Evolutionary conservation across 139 green algal species (phyloP).

Genomic region (Marvania coccoides): DNA sequence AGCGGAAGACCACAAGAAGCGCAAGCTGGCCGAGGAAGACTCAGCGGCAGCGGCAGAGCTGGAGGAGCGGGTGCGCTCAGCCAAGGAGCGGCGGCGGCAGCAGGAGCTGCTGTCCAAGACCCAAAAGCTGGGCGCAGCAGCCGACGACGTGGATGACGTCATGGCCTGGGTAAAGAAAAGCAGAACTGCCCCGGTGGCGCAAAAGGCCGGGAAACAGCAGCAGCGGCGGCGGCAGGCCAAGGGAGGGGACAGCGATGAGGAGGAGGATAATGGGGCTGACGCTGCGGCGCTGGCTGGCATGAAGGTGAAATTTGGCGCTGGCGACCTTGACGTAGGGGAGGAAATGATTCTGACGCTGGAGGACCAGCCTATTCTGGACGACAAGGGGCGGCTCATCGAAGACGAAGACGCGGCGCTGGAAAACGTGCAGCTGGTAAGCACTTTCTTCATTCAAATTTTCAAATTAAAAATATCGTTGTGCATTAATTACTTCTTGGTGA

Average conservation of each 20-base stretch:
- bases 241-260: conserved; percentile 30
- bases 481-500: no score
- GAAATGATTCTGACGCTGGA: conserved; percentile 80
- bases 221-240: conserved; percentile 8
- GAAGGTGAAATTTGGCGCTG: conserved; percentile 45
- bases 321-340: conserved; percentile 61
- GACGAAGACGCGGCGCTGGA: conserved; percentile 69
- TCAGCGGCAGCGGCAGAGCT: conserved; percentile 26
- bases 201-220: conserved; percentile 13
- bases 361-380: conserved; percentile 70
- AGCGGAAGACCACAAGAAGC: conserved; percentile 24
- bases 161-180: conserved; percentile 59
- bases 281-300: conserved; percentile 45
- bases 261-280: conserved; percentile 29
- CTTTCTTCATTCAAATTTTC: no score
- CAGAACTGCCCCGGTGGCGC: conserved; percentile 5
- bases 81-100: conserved; percentile 17
- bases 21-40: conserved; percentile 12
- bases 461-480: no score
- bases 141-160: conserved; percentile 57
- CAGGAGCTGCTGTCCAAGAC: conserved; percentile 31
- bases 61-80: conserved; percentile 20
- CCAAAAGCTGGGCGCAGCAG: conserved; percentile 51
- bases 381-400: conserved; percentile 51
- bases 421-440: conserved; percentile 62